phyloP scores from a whole-genome alignment of 2,329 filamentous ascomycete species.

The Neoascochyta sp. region DNA sequence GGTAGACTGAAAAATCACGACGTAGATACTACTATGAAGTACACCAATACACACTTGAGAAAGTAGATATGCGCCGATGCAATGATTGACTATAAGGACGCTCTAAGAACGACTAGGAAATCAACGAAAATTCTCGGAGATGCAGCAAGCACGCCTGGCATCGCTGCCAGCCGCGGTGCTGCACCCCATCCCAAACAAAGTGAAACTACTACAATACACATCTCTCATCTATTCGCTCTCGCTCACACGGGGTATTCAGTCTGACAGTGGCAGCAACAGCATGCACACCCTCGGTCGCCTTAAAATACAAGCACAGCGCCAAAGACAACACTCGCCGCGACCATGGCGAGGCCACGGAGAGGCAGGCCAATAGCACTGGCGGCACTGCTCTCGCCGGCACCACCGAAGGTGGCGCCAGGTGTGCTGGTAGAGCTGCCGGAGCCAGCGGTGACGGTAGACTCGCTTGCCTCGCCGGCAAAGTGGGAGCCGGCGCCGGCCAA shows the following conservation, averaged over 20 bases:
- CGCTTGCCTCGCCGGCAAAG: conserved; percentile 29
- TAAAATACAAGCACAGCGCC: conserved; percentile 32
- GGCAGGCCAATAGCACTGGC: conserved; percentile 25
- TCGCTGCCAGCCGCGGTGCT: too few relatives aligned
- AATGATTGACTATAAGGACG: background rate
- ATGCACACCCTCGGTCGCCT: conserved; percentile 3
- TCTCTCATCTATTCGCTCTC: too few relatives aligned
- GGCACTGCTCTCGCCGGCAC: conserved; percentile 14
- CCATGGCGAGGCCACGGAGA: conserved; percentile 27
- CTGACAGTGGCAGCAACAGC: too few relatives aligned
- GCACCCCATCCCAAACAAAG: too few relatives aligned
- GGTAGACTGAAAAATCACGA: too few relatives aligned
- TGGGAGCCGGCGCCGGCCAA: conserved; percentile 49
- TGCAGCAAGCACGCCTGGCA: too few relatives aligned
- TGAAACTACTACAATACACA: too few relatives aligned
- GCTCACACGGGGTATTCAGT: too few relatives aligned
- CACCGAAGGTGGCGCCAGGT: conserved; percentile 6
- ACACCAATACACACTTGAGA: too few relatives aligned
- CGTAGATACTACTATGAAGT: too few relatives aligned
- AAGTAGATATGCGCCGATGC: background rate
- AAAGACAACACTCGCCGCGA: conserved; percentile 31
- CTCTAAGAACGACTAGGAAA: too few relatives aligned
- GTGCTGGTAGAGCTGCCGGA: conserved; percentile 25
- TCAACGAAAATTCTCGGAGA: too few relatives aligned
- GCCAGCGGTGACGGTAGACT: conserved; percentile 25